Evolutionary conservation across 768 basidiomycete species (phyloP), one percentile per base, ranked within the genome.

Genomic region (Mycena alexandri): DNA sequence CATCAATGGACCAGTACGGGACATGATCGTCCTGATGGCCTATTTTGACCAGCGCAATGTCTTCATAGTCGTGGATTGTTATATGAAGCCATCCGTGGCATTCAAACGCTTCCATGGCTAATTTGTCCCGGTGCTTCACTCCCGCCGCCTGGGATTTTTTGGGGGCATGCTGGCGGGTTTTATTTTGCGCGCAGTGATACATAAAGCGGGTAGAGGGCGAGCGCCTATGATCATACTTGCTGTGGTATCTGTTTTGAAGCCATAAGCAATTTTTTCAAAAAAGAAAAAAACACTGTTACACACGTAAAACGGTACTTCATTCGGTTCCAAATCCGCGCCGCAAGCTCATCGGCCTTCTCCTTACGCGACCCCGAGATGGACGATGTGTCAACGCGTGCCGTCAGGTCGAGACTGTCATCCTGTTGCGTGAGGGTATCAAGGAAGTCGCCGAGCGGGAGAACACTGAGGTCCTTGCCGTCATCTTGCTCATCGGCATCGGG

Each of bases 11-110:
- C 41, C 42, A 56, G 25, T 56, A 56, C 14, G 41, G 55, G 13
- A 43, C 16, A 16, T 56, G 55, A 19, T 56, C 55, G 16, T 60
- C 44, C 13, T 2, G 13, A 22, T 48, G 58, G 22, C 16, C 10
- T 12, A 60, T 47, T 17, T 60, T 60, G 19, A 60, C 58, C n/a
- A 60, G 38, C 10, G 58, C 58, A 11, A 47, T 25, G 33, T 19
- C n/a, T 19, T 46, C 12, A 13, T 2, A 33, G 12, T 60, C 58
- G 19, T 34, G 19, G 33, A 48, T 19, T 7, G 58, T 60, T 17
- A 60, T 25, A 36, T 60, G 58, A 17, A 56, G 55, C 56, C 56
- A 58, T 3, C 56, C 56, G n/a, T 58, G 43, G 24, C 56, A 58
- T 13, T 44, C 3, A 19, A 58, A 58, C 3, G 43, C 29, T 17